phyloP scores from a whole-genome alignment of 2,329 filamentous ascomycete genomes.

The Cercospora berteroae region DNA sequence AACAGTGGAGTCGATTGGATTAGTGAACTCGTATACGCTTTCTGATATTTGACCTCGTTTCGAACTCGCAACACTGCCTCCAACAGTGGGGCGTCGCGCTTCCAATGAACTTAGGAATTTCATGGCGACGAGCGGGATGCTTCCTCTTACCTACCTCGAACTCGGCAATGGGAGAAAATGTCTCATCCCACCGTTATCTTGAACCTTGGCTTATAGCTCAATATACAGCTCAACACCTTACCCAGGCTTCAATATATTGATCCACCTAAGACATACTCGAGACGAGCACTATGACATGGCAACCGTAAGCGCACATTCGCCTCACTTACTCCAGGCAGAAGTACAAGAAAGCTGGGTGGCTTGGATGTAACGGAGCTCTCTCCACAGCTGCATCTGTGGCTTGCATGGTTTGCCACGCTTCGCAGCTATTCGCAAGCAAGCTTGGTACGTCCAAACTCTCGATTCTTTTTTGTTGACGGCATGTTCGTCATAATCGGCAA shows the following conservation, averaged over 20 bases:
- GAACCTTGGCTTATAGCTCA: not conserved
- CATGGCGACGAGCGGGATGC: not conserved
- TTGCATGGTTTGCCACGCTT: not conserved
- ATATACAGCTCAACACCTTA: not conserved
- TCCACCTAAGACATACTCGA: not conserved
- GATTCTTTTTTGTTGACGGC: not conserved
- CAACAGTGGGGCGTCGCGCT: not conserved
- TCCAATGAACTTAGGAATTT: not conserved
- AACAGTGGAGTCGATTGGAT: no score
- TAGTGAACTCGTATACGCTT: not conserved
- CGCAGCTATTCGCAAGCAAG: not conserved
- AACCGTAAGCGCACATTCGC: not conserved
- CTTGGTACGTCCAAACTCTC: not conserved
- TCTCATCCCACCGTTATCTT: not conserved
- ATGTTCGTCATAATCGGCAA: not conserved
- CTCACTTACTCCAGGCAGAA: not conserved
- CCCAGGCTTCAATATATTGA: not conserved
- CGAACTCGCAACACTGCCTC: not conserved
- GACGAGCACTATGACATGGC: not conserved
- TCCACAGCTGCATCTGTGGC: slow-evolving; percentile 1
- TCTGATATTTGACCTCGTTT: not conserved
- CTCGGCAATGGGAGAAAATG: not conserved
- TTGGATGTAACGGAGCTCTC: not conserved
- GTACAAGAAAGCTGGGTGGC: not conserved
- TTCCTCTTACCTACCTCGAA: not conserved